Conservation (phyloP, 345 rosid genomes). For the Streptanthus diversifolius region DNA sequence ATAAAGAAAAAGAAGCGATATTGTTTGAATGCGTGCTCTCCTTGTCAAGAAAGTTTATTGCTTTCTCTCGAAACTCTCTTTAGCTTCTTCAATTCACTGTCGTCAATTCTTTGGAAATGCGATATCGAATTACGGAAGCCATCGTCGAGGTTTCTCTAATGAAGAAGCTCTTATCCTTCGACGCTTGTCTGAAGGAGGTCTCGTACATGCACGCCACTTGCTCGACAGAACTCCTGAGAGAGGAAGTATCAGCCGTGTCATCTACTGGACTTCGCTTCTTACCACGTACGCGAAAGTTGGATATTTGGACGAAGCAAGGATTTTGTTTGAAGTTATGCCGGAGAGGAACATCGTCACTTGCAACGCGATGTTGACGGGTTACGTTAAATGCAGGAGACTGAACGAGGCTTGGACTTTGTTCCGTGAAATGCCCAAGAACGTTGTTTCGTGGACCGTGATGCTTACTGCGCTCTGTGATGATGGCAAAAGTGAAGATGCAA, state of each 20-base stretch:
- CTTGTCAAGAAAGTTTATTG: conserved; percentile 15
- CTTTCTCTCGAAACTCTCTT: conserved; percentile 9
- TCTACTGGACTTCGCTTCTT: conserved; percentile 55
- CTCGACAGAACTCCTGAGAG: conserved; percentile 46
- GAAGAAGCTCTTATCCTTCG: conserved; percentile 40
- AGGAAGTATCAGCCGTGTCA: conserved; percentile 37
- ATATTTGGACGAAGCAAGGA: conserved; percentile 49
- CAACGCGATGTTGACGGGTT: conserved; percentile 60
- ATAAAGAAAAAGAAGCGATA: neutral
- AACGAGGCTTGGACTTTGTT: conserved; percentile 45
- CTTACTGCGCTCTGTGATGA: conserved; percentile 44
- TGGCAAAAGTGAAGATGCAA: conserved; percentile 46
- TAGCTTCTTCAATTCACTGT: conserved; percentile 6
- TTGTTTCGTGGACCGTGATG: conserved; percentile 64
- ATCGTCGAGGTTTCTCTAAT: conserved; percentile 21
- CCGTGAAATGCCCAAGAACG: conserved; percentile 56
- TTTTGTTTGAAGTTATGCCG: conserved; percentile 54
- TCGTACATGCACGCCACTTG: conserved; percentile 49
- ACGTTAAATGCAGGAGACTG: conserved; percentile 42
- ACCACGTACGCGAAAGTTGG: conserved; percentile 43
- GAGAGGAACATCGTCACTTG: conserved; percentile 50
- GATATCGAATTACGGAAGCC: conserved; percentile 8
- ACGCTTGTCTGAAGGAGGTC: conserved; percentile 30
- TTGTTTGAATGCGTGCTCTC: conserved; percentile 37
- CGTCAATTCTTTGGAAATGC: conserved; percentile 18